phyloP scores from a whole-genome alignment of 345 rosid species.

The Cardamine chenopodiifolia region DNA sequence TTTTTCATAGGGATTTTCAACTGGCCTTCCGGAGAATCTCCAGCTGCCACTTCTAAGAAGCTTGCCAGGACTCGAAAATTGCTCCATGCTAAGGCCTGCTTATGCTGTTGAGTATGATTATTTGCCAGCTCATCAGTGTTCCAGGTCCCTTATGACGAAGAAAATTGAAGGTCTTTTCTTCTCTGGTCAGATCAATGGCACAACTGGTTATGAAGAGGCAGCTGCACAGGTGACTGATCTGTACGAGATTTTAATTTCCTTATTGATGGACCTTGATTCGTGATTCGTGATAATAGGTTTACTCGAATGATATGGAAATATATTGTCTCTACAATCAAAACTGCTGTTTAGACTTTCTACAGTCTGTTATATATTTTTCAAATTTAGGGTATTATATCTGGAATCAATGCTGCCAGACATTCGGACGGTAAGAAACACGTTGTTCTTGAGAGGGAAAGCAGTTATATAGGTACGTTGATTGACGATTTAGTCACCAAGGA shows the following conservation, averaged over 20 bases:
- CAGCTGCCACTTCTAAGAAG: constrained; percentile 96
- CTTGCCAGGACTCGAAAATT: constrained; percentile 96
- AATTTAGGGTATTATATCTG: constrained; percentile 83
- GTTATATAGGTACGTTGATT: constrained; percentile 88
- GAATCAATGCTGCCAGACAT: constrained; percentile 93
- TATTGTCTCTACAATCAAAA: not conserved
- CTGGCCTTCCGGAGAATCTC: constrained; percentile 92
- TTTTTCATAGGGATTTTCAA: constrained; percentile 83
- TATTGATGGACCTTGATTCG: constrained; percentile 12
- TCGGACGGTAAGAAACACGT: constrained; percentile 74
- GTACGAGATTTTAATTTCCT: constrained; percentile 15
- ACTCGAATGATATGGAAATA: constrained; percentile 10
- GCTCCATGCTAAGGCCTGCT: constrained; percentile 96
- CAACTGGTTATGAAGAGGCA: constrained; percentile 99
- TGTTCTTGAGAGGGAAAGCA: constrained; percentile 97
- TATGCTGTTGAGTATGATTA: constrained; percentile 99
- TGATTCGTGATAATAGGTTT: constrained; percentile 4
- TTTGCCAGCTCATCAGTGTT: constrained; percentile 93
- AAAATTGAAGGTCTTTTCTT: constrained; percentile 91
- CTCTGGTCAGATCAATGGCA: constrained; percentile 99
- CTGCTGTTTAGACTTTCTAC: constrained; percentile 8
- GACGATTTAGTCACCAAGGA: constrained; percentile 96
- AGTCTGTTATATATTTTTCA: constrained; percentile 26
- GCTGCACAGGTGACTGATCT: constrained; percentile 84
- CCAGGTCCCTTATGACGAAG: constrained; percentile 95